A percentile compares a stretch with the other conserved stretches of the same genome.
These are phyloP conservation scores for Buxus sempervirens DNA, from an alignment of 164 flowering plant species.

Conservation along the genomic window DNA sequence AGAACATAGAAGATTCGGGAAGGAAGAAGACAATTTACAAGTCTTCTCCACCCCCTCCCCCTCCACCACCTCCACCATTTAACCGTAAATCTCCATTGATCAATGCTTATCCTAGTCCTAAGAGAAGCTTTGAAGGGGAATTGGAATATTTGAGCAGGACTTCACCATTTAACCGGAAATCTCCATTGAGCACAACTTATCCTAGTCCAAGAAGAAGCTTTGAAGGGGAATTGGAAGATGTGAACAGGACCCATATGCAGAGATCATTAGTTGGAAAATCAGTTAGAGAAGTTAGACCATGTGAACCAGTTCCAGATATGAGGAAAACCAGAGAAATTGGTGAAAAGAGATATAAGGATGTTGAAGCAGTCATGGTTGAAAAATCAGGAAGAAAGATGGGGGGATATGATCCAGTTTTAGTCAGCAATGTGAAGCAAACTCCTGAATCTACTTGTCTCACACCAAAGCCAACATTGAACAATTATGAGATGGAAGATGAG, in stretches of 20 bases:
- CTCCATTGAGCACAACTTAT: constrained; percentile 14
- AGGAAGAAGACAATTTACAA: constrained; percentile 29
- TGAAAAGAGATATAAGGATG: constrained; percentile 15
- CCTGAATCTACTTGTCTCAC: constrained; percentile 6
- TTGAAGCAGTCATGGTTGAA: constrained; percentile 6
- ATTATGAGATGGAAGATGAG: constrained; percentile 19
- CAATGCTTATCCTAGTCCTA: constrained; percentile 15
- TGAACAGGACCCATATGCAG: constrained; percentile 11
- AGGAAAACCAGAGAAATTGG: constrained; percentile 14
- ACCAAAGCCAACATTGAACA: constrained; percentile 12
- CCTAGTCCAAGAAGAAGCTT: constrained; percentile 17
- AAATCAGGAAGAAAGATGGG: constrained; percentile 6
- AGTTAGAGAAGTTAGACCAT: no score
- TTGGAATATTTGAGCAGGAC: constrained; percentile 25
- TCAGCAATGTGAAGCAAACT: constrained; percentile 11
- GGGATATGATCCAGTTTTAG: neutral
- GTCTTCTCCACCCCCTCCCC: constrained; percentile 29
- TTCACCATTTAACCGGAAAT: constrained; percentile 18
- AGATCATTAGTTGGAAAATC: constrained; percentile 22
- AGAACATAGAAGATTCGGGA: constrained; percentile 44
- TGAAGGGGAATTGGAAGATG: constrained; percentile 25
- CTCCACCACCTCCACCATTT: constrained; percentile 29
- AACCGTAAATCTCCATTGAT: constrained; percentile 12
- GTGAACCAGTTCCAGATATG: constrained; percentile 28
- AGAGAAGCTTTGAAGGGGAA: constrained; percentile 19